Percentiles rank a stretch among this genome's conserved stretches.
phyloP scores from a whole-genome alignment of 257 asterid species.

The Dorcoceras hygrometricum region DNA sequence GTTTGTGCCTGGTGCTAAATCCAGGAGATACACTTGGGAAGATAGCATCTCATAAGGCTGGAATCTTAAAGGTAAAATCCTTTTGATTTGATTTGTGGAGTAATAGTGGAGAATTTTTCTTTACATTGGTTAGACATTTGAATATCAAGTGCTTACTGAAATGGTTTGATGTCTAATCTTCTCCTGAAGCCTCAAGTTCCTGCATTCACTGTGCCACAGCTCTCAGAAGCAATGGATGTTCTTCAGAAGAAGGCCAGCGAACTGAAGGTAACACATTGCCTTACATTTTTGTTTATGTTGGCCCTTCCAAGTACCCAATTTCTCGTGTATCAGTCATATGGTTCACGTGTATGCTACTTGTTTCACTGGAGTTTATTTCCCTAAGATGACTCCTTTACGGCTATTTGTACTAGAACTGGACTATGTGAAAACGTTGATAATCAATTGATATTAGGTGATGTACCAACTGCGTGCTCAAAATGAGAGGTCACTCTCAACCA shows the following conservation, averaged over 20 bases:
- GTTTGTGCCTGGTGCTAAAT: constrained; percentile 8
- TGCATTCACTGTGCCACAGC: constrained; percentile 79
- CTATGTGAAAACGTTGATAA: not conserved
- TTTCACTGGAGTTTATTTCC: not conserved
- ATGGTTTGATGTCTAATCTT: constrained; percentile 48
- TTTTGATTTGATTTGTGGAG: constrained; percentile 26
- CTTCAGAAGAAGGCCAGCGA: constrained; percentile 58
- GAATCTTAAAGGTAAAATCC: constrained; percentile 69
- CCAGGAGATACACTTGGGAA: constrained; percentile 56
- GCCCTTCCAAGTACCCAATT: not conserved
- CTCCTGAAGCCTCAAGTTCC: constrained; percentile 79
- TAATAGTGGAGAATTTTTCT: constrained; percentile 26
- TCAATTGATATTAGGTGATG: not conserved
- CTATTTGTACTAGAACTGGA: too few relatives aligned
- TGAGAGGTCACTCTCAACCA: not conserved
- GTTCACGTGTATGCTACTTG: not conserved
- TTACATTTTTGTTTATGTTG: not conserved
- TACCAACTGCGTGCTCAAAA: not conserved
- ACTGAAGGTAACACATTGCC: constrained; percentile 7
- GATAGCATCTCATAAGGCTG: constrained; percentile 95
- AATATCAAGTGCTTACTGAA: constrained; percentile 46
- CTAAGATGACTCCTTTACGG: not conserved
- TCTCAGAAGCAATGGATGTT: constrained; percentile 79
- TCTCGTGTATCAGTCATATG: not conserved
- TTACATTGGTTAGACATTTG: constrained; percentile 33